Conservation (phyloP, 2,329 filamentous ascomycete genomes). For the Celoporthe dispersa region DNA sequence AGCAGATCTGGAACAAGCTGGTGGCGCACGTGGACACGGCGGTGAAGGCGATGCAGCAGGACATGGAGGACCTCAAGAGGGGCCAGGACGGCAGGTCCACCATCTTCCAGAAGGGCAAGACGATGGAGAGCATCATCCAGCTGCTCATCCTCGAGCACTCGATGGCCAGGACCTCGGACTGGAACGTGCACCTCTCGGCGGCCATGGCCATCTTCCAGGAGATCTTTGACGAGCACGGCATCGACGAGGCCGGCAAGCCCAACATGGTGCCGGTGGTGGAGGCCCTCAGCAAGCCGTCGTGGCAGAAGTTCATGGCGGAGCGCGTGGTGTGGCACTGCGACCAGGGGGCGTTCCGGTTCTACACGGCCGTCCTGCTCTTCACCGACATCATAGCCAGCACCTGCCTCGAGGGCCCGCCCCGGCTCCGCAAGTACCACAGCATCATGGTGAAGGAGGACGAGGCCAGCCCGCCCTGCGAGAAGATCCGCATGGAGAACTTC, state of each 20-base stretch:
- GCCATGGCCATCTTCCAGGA: slow-evolving; percentile 55
- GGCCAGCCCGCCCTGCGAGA: slow-evolving; percentile 35
- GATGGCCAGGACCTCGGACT: slow-evolving; percentile 51
- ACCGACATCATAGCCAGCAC: slow-evolving; percentile 57
- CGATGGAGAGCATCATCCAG: slow-evolving; percentile 57
- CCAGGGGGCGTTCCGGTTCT: slow-evolving; percentile 54
- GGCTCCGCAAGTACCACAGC: slow-evolving; percentile 48
- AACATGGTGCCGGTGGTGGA: slow-evolving; percentile 18
- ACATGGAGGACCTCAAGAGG: slow-evolving; percentile 41
- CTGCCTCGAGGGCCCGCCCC: slow-evolving; percentile 47
- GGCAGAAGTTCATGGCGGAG: slow-evolving; percentile 36
- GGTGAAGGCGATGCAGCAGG: slow-evolving; percentile 63
- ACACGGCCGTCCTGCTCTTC: slow-evolving; percentile 50
- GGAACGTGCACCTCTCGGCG: slow-evolving; percentile 55
- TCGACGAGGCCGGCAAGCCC: slow-evolving; percentile 39
- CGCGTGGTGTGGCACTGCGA: slow-evolving; percentile 48
- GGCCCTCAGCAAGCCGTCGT: slow-evolving; percentile 40
- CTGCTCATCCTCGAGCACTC: slow-evolving; percentile 58
- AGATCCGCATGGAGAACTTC: slow-evolving; percentile 51
- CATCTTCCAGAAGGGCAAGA: slow-evolving; percentile 27
- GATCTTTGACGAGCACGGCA: slow-evolving; percentile 45
- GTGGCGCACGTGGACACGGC: slow-evolving; percentile 51
- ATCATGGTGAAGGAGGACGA: slow-evolving; percentile 43
- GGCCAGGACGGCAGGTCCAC: slow-evolving; percentile 21
- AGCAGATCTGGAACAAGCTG: slow-evolving; percentile 44